These are phyloP conservation scores for Rhodomyrtus psidioides DNA, from an alignment of 441 rosid species.

Conservation along the genomic window DNA sequence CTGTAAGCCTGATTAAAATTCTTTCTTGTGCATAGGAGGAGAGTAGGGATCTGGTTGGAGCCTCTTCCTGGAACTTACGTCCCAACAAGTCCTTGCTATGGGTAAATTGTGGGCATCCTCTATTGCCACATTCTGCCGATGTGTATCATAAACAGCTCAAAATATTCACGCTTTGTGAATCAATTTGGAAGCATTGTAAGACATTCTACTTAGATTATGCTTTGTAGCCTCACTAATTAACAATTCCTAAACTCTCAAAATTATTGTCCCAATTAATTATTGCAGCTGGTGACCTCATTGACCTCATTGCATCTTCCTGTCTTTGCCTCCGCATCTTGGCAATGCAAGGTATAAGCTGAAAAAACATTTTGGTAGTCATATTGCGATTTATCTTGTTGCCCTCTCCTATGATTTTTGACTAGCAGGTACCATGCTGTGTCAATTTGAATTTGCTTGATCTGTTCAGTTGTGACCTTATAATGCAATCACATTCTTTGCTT, in stretches of 20 bases:
- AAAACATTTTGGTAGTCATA: background rate
- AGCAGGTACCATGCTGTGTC: background rate
- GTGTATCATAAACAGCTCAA: slow-evolving; percentile 47
- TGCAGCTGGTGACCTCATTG: slow-evolving; percentile 33
- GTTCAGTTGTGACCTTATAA: background rate
- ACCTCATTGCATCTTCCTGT: slow-evolving; percentile 40
- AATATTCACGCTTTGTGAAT: slow-evolving; percentile 49
- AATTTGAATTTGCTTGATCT: background rate
- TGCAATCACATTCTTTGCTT: background rate
- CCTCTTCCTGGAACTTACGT: slow-evolving; percentile 28
- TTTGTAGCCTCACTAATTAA: background rate
- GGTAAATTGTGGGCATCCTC: slow-evolving; percentile 95
- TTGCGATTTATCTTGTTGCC: background rate
- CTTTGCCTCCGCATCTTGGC: slow-evolving; percentile 67
- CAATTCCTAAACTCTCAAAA: background rate
- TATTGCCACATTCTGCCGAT: slow-evolving; percentile 49
- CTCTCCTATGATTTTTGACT: background rate
- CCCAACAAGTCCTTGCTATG: slow-evolving; percentile 75
- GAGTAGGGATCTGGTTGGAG: slow-evolving; percentile 40
- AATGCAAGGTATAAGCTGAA: slow-evolving; percentile 54
- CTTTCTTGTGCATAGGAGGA: slow-evolving; percentile 32
- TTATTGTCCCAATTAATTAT: background rate
- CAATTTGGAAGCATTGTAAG: slow-evolving; percentile 63
- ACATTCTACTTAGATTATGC: background rate
- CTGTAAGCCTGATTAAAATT: background rate